Conservation (phyloP, 257 asterid genomes). For the Jacaranda mimosifolia region DNA sequence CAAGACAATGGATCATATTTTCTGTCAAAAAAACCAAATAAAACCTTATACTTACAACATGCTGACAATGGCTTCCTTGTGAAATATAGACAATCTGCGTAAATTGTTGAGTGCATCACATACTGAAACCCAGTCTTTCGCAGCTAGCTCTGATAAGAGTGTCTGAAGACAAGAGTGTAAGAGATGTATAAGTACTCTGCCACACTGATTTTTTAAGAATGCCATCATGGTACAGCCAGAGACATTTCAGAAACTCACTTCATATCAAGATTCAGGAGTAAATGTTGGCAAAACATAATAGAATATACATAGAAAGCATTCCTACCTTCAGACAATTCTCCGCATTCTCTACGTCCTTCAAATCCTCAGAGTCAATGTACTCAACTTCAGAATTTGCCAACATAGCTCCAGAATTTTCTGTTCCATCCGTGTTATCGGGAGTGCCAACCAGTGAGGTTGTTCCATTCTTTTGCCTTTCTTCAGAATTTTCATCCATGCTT, state of each 20-base stretch:
- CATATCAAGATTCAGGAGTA: conserved; percentile 14
- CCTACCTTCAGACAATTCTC: conserved; percentile 66
- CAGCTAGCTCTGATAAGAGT: conserved; percentile 70
- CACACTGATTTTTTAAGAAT: neutral
- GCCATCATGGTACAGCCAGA: neutral
- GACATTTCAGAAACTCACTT: conserved; percentile 13
- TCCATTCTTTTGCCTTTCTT: conserved; percentile 49
- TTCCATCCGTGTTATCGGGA: conserved; percentile 44
- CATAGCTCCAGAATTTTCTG: conserved; percentile 52
- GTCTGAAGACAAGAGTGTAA: conserved; percentile 53
- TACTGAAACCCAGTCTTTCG: conserved; percentile 86
- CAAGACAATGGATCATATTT: conserved; percentile 21
- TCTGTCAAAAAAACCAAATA: conserved; percentile 24
- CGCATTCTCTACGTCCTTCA: conserved; percentile 77
- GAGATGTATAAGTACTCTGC: conserved; percentile 24
- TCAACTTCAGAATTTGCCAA: conserved; percentile 71
- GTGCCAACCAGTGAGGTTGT: conserved; percentile 42
- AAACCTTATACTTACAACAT: conserved; percentile 70
- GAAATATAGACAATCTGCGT: conserved; percentile 75
- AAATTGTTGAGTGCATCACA: conserved; percentile 88
- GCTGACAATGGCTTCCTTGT: conserved; percentile 73
- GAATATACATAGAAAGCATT: conserved; percentile 8
- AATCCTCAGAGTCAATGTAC: conserved; percentile 78
- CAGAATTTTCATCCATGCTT: conserved; percentile 43
- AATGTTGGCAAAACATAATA: conserved; percentile 7